Percentiles rank a stretch among this genome's conserved stretches.
Evolutionary conservation across 116 monocot species (phyloP).

Genomic region (Papilionanthe hybrid): DNA sequence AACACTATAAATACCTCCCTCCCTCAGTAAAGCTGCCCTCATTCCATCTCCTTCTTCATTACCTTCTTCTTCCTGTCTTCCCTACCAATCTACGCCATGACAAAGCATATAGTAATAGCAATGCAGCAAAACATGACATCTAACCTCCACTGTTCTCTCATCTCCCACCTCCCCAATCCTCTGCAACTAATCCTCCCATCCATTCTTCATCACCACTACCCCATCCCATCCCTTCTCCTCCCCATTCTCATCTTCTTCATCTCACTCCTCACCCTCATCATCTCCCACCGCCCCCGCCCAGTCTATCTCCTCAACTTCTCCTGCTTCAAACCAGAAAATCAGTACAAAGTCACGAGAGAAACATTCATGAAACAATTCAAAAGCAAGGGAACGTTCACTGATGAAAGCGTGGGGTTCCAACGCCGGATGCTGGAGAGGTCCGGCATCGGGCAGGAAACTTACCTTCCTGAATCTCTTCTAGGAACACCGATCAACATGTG

Average conservation of each 20-base stretch:
- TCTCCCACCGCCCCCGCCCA: constrained; percentile 8
- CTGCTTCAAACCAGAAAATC: constrained; percentile 8
- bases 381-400: constrained; percentile 16
- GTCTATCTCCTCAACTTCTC: constrained; percentile 20
- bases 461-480: constrained; percentile 17
- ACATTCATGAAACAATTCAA: constrained; percentile 22
- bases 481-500: not conserved
- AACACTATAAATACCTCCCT: not conserved
- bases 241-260: not conserved
- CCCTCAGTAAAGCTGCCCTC: not conserved
- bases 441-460: constrained; percentile 22
- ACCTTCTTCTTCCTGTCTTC: not conserved
- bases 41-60: not conserved
- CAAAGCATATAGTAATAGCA: not conserved
- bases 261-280: not conserved
- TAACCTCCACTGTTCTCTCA: not conserved
- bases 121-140: not conserved
- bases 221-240: not conserved
- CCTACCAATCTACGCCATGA: not conserved
- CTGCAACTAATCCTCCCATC: too few relatives aligned
- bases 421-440: constrained; percentile 27
- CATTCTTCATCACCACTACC: too few relatives aligned
- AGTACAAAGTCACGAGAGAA: constrained; percentile 19
- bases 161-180: not conserved
- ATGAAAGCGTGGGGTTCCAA: constrained; percentile 18